Base-by-base conservation (phyloP, 257 asterid species). In the Rehmannia glutinosa region DNA sequence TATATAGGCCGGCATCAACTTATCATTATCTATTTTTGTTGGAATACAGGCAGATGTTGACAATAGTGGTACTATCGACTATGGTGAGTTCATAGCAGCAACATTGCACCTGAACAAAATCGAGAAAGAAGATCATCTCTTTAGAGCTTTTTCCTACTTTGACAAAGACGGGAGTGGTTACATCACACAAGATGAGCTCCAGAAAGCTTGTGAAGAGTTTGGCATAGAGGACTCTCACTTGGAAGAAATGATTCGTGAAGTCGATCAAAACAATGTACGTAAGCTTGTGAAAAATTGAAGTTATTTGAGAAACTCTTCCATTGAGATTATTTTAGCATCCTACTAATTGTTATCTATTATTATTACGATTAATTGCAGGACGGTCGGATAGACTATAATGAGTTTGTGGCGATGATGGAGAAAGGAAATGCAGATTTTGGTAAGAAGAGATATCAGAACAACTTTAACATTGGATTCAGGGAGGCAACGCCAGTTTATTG, bases 31-130 rank as follows among this genome's bases (percentile, higher is more conserved):
- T 11, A 43, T 8, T 64, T 51, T 69, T 49, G 1, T 69, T 28
- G 39, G 28, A 32, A 30, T 65, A 51, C 70, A 82, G 85, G 88
- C 80, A 0, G 88, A 82, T 30, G 79, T 74, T 1, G 85, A 82
- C 73, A 80, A 80, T 10, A 80, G 70, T 62, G 87, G 87, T 9
- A 71, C 81, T 4, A 82, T 82, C 6, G 85, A 82, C 69, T 82
- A 82, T 19, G 82, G 87, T 3, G 87, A 82, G 77, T 82, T 82
- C 77, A 73, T 79, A 36, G 87, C 88, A 41, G 88, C 85, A 1
- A 82, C 76, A 8, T 52, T 82, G 70, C 88, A 82, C 63, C 56
- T 80, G 30, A 78, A 80, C 79, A 78, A 80, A 66, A 78, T 80
- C 38, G 80, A 80, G 20, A 80, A 60, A 52, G 84, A 77, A 42